Base-by-base conservation (phyloP, 805 yeast species). In the Cyberlindnera maclurae region DNA sequence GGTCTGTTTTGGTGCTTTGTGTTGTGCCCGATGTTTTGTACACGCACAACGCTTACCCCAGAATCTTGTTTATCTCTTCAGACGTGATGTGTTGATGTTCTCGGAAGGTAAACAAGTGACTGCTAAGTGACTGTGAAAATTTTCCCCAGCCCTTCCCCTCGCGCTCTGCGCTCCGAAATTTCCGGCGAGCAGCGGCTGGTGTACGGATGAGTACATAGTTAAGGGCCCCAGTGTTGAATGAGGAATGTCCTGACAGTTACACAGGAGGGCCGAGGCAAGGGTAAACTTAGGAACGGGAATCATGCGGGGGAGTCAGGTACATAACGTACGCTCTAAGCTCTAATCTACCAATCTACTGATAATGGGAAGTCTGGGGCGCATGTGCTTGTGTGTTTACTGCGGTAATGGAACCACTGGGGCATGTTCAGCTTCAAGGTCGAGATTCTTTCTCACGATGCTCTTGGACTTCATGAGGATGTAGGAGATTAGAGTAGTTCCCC, bases 341-440 rank as follows among this genome's bases (percentile, higher is more conserved):
- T n/a, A n/a, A n/a, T n/a, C 24, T 20, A 6, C 24, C 8, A 5
- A 8, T 20, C 24, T 20, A 20, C 24, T 8, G 24, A 8, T 20
- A 20, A 8, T n/a, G n/a, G 8, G 5, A 6, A 20, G 8, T 20
- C 24, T 20, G 5, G 5, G 24, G 24, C 24, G 24, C 24, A 8
- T 20, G 8, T 20, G 24, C 24, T 20, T 8, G 24, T 20, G 5
- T 20, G 18, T 26, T 39, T 34, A 52, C 18, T 62, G 60, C 5
- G 78, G 79, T 35, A 76, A 59, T 15, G 61, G 65, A 40, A 67
- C 53, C 16, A 63, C 64, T 12, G 73, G 66, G 20, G 84, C 83
- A 34, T 64, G 68, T 49, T 73, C 75, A 4, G 90, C 89, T 50
- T 82, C 88, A 29, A 62, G 57, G 46, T 80, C 82, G 31, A 82